Percentiles rank a stretch among this genome's conserved stretches.
These are phyloP conservation scores for Eucalyptus sp. DNA, from an alignment of 345 rosid genomes.

Conservation along the genomic window DNA sequence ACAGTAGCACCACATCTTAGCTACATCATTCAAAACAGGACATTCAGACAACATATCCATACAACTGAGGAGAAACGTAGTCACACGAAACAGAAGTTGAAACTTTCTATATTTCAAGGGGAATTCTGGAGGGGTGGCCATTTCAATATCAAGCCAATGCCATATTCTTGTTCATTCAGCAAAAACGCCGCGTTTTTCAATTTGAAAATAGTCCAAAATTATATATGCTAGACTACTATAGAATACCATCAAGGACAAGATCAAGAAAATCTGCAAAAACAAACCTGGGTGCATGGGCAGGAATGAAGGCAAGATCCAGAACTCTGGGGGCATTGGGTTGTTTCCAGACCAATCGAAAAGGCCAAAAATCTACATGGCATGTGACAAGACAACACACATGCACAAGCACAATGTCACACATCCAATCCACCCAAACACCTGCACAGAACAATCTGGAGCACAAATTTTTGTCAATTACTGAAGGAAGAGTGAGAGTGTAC, in stretches of 20 bases:
- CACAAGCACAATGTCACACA: neutral
- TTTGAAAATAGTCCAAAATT: neutral
- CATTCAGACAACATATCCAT: neutral
- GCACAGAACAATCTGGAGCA: neutral
- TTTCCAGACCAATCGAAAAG: constrained; percentile 12
- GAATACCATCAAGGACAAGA: neutral
- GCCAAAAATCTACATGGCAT: constrained; percentile 2
- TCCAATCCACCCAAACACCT: neutral
- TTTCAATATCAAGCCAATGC: neutral
- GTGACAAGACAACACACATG: neutral
- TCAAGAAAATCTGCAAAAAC: neutral
- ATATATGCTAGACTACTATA: neutral
- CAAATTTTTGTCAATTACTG: neutral
- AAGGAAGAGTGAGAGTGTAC: neutral
- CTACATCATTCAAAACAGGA: neutral
- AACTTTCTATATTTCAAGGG: neutral
- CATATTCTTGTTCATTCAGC: neutral
- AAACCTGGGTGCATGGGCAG: constrained; percentile 17
- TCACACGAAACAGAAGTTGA: neutral
- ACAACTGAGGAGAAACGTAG: neutral
- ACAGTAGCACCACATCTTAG: constrained; percentile 23
- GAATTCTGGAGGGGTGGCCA: neutral
- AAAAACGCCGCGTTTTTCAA: too few species aligned
- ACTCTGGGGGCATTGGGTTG: constrained; percentile 16
- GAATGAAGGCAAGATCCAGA: constrained; percentile 19